Evolutionary conservation across 257 asterid genomes (phyloP).

Genomic region (Solanum paucissectum): DNA sequence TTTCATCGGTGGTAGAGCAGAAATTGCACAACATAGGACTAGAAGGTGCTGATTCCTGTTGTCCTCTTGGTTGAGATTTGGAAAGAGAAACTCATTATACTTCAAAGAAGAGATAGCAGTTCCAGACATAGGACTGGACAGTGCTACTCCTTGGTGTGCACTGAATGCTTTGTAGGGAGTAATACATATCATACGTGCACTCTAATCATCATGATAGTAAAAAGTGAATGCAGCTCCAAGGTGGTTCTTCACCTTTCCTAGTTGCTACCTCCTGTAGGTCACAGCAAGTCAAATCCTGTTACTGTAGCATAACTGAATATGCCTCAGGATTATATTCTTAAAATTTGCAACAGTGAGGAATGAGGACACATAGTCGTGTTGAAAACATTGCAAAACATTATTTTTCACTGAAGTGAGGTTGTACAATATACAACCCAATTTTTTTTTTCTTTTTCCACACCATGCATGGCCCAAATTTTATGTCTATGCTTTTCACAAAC

Average conservation of each 20-base stretch:
- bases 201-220: neutral
- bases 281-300: neutral
- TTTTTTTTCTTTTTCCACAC: neutral
- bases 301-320: neutral
- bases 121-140: neutral
- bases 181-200: neutral
- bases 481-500: neutral
- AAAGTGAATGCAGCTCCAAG: neutral
- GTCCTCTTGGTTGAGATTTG: neutral
- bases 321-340: neutral
- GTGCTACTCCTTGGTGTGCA: neutral
- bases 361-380: neutral
- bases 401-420: neutral
- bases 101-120: neutral
- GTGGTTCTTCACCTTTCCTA: neutral
- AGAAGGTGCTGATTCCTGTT: neutral
- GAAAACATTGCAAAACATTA: neutral
- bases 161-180: neutral
- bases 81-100: neutral
- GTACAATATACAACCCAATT: neutral
- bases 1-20: neutral
- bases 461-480: neutral
- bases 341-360: neutral
- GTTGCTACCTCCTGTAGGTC: too few species aligned
- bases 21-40: neutral